Percentiles rank a stretch among this genome's conserved stretches.
Evolutionary conservation across 495 filamentous ascomycete genomes (phyloP).

Genomic region (Bryoglossum gracile): DNA sequence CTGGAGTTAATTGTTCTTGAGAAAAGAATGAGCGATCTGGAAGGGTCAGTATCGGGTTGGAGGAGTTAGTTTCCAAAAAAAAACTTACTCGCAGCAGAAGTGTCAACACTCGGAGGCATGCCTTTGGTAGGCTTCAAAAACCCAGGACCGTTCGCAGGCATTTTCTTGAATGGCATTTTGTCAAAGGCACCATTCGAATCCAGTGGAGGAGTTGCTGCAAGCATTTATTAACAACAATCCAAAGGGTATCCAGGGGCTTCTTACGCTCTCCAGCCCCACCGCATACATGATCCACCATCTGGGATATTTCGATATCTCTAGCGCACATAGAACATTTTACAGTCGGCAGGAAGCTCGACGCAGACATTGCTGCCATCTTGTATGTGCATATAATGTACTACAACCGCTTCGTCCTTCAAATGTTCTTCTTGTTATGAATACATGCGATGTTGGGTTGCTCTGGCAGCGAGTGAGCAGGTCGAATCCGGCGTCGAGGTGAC

Average conservation of each 20-base stretch:
- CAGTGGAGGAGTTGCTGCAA: constrained; percentile 36
- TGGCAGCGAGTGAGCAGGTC: constrained; percentile 2
- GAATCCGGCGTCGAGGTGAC: not conserved
- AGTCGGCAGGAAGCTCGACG: constrained; percentile 71
- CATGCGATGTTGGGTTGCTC: constrained; percentile 8
- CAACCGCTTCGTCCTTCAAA: constrained; percentile 5
- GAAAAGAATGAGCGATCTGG: constrained; percentile 56
- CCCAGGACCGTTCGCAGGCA: constrained; percentile 14
- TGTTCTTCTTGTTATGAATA: constrained; percentile 7
- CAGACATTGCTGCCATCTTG: constrained; percentile 44
- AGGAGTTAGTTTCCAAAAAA: too few relatives aligned
- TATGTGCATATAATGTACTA: constrained; percentile 15
- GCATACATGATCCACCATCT: constrained; percentile 90
- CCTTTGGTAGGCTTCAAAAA: constrained; percentile 27
- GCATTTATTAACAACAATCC: not conserved
- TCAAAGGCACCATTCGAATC: constrained; percentile 20
- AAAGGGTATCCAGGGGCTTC: not conserved
- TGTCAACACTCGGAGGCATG: constrained; percentile 46
- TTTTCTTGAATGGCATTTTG: constrained; percentile 18
- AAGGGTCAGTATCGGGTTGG: not conserved
- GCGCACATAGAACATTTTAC: constrained; percentile 96
- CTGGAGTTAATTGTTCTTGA: constrained; percentile 52
- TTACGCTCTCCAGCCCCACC: constrained; percentile 26
- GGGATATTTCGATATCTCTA: constrained; percentile 75
- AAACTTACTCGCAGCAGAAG: constrained; percentile 49